Evolutionary conservation across 225 moss, liverwort and hornwort genomes (phyloP).

Genomic region (Neckera pumila): DNA sequence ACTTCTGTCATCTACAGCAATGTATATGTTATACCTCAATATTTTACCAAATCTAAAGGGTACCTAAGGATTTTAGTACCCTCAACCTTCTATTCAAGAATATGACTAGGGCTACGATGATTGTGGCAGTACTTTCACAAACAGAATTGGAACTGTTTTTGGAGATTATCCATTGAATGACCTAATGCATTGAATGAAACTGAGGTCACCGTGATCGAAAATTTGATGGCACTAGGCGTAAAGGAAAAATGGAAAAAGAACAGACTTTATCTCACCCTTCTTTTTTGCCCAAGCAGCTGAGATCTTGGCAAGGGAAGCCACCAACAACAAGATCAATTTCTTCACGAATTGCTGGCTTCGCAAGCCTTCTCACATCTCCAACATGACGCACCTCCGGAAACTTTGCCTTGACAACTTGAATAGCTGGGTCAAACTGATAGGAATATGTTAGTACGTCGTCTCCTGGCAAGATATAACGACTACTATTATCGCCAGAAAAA

Average conservation of each 20-base stretch:
- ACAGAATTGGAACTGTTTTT: background rate
- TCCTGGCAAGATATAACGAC: background rate
- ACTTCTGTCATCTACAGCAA: background rate
- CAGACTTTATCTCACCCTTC: slow-evolving; percentile 17
- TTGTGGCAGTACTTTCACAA: background rate
- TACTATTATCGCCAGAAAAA: background rate
- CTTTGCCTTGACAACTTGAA: slow-evolving; percentile 40
- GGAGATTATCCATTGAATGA: background rate
- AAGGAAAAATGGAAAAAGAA: background rate
- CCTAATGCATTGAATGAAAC: background rate
- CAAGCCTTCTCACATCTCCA: slow-evolving; percentile 40
- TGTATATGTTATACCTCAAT: background rate
- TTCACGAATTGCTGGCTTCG: slow-evolving; percentile 21
- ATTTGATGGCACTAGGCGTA: background rate
- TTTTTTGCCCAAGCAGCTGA: slow-evolving; percentile 46
- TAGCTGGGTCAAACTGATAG: slow-evolving; percentile 38
- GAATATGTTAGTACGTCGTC: background rate
- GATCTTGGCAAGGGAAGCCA: slow-evolving; percentile 58
- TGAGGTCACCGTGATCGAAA: background rate
- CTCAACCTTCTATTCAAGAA: background rate
- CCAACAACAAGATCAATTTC: slow-evolving; percentile 41
- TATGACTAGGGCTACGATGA: background rate
- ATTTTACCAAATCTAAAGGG: background rate
- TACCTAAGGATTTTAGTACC: background rate
- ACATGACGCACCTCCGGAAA: slow-evolving; percentile 49